Base-by-base conservation (phyloP, 352 stramenopile genomes). In the Peronospora tabacina region DNA sequence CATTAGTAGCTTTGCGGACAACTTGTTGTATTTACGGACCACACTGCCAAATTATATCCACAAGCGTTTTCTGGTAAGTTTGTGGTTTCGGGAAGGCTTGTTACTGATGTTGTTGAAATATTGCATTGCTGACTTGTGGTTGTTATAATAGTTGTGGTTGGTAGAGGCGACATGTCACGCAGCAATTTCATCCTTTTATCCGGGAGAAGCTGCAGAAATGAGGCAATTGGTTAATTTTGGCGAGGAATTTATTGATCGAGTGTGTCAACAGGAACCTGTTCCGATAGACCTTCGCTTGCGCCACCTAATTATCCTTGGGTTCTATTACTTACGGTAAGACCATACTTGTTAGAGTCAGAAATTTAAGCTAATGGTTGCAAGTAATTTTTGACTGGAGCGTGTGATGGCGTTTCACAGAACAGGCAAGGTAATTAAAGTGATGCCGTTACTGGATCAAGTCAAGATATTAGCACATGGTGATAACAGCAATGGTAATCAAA, bases 81-180 rank as follows among this genome's bases (percentile, higher is more conserved):
- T 26, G 36, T 28, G n/a, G 15, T 7, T 26, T 6, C 0, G 20
- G 22, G 22, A 26, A 26, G 22, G 22, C 22, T 26, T 26, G 22
- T 26, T 26, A 26, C 22, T 26, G 22, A 5, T 22, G 17, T 2
- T 49, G n/a, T 15, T 32, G 34, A 11, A 12, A 8, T 20, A 33
- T 42, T 17, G 33, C 20, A 44, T 30, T 52, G 13, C 35, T 58
- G 26, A 53, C 44, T 36, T 47, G 28, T 49, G 32, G 13, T 46
- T 43, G 29, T 6, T 53, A 33, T 44, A 5, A 13, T 7, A 90
- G 79, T 52, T 82, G 19, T 90, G 79, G 79, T 47, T 90, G 7
- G 59, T 85, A 16, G 74, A 85, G 39, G 42, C 84, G 28, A 75
- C 70, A 6, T 85, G 64, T 34, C 79, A 87, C 19, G 66, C 68